Evolutionary conservation across 257 asterid genomes (phyloP).

Genomic region (Datura wrightii): DNA sequence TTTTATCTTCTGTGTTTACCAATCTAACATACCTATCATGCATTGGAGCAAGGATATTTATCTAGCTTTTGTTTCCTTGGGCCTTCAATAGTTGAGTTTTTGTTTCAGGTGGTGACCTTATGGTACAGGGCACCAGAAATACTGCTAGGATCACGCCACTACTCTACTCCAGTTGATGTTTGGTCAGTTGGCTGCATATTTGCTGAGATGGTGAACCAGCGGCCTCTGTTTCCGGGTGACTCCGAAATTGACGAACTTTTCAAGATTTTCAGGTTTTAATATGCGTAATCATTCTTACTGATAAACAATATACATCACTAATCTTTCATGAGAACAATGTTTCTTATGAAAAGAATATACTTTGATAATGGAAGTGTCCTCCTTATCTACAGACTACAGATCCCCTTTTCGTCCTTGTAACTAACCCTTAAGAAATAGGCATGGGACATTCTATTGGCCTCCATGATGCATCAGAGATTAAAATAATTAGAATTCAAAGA

Average conservation of each 20-base stretch:
- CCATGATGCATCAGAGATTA: background rate
- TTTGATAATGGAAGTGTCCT: background rate
- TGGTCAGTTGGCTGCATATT: slow-evolving; percentile 99
- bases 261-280: slow-evolving; percentile 76
- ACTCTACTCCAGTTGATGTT: slow-evolving; percentile 93
- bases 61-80: slow-evolving; percentile 19
- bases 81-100: slow-evolving; percentile 1
- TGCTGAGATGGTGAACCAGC: slow-evolving; percentile 94
- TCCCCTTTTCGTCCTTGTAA: background rate
- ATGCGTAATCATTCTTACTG: slow-evolving; percentile 15
- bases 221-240: slow-evolving; percentile 88
- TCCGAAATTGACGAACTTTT: slow-evolving; percentile 94
- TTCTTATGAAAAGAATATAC: background rate
- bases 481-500: background rate
- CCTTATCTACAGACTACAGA: background rate
- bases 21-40: background rate
- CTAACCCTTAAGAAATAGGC: background rate
- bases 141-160: slow-evolving; percentile 89
- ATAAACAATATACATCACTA: background rate
- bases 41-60: background rate
- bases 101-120: slow-evolving; percentile 85
- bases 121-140: slow-evolving; percentile 99
- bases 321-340: background rate
- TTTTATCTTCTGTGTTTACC: background rate
- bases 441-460: background rate